Percentiles rank a stretch among this genome's conserved stretches.
Evolutionary conservation across 164 flowering plant genomes (phyloP).

Genomic region (Magnolia officinalis): DNA sequence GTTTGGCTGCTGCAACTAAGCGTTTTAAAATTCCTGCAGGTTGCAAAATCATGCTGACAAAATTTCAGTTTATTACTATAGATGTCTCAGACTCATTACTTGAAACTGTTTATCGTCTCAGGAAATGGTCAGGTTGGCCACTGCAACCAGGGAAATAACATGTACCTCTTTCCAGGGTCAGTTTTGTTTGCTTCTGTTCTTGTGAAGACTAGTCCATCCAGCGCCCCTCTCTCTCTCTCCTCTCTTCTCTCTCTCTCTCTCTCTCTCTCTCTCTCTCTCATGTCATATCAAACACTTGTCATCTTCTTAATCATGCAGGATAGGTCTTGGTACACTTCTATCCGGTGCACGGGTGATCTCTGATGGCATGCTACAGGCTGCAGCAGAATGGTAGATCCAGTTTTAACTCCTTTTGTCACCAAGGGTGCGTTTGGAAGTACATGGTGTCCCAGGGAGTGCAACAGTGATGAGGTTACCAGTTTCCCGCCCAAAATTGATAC

Average conservation of each 20-base stretch:
- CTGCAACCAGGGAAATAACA: conserved; percentile 97
- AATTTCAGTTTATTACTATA: background rate
- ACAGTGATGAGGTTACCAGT: background rate
- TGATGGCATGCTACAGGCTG: conserved; percentile 98
- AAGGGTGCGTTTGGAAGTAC: no score
- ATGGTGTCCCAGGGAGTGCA: no score
- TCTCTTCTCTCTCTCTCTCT: background rate
- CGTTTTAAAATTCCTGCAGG: no score
- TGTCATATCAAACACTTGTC: background rate
- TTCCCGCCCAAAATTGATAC: background rate
- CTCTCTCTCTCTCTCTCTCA: background rate
- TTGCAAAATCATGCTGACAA: no score
- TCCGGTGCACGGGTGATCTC: conserved; percentile 85
- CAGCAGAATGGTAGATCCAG: conserved; percentile 75
- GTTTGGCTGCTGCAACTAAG: no score
- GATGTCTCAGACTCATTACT: background rate
- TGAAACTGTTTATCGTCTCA: conserved; percentile 22
- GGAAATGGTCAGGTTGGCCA: conserved; percentile 86
- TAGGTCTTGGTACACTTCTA: conserved; percentile 93
- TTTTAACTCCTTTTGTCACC: background rate
- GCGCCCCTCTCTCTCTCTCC: background rate
- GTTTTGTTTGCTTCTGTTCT: conserved; percentile 19
- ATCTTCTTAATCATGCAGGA: conserved; percentile 42
- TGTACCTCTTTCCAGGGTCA: conserved; percentile 98
- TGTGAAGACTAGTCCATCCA: background rate